Base-by-base conservation (phyloP, 2,329 filamentous ascomycete genomes). In the Helminthosporium solani region DNA sequence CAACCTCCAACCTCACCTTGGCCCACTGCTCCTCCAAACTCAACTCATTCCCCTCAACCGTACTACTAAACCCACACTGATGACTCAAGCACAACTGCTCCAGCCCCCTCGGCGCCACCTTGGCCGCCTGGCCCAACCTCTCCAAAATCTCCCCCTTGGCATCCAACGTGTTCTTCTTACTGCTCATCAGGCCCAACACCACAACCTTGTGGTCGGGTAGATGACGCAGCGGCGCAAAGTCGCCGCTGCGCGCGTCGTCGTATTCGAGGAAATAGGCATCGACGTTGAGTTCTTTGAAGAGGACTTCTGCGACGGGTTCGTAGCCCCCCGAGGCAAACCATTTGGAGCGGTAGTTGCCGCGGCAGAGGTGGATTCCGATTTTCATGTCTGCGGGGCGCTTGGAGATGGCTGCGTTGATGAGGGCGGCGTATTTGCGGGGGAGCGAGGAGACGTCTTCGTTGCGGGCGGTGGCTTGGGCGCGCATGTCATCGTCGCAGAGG, bases 261-360 rank as follows among this genome's bases (percentile, higher is more conserved):
- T 79, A 82, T 64, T 82, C 79, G 56, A 82, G 74, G 68, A 81
- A 82, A 66, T 81, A 82, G 12, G 76, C 78, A 54, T 82, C 78
- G 42, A 81, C 78, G 56, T 80, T 73, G 39, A 81, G 72, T 46
- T 79, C 75, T 57, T 75, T 76, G 72, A 81, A 81, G 12, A 81
- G 68, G n/a, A 78, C 75, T 63, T 80, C 77, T 28, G 78, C 76
- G 3, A 81, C 78, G 38, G 78, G 78, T 66, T 81, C 79, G 68
- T 82, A 82, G 30, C 78, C 78, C 37, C 79, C 79, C 42, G 77
- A 74, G 3, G 79, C 78, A 56, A 82, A 82, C 77, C 78, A 81
- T 60, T 79, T 77, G 40, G 68, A 73, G 14, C 78, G 72, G 70
- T 80, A 80, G 67, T 82, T 82, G 46, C 79, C 79, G 5, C 78